Conservation (phyloP, 2,329 filamentous ascomycete genomes). For the Zymoseptoria brevis region DNA sequence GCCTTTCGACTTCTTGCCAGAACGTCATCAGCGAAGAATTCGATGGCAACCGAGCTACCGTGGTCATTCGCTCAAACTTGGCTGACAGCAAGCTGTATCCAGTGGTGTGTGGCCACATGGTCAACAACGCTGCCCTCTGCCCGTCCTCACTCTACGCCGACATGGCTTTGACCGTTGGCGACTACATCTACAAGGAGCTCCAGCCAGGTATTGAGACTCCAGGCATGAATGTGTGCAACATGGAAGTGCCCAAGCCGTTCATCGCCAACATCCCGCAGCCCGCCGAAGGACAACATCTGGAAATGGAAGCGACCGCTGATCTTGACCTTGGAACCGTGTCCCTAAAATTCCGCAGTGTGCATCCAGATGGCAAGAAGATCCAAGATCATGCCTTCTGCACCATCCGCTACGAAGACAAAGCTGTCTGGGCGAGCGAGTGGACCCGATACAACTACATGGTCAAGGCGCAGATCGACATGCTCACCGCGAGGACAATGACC, state of each 20-base stretch:
- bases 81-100: conserved; percentile 55
- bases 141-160: conserved; percentile 58
- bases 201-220: conserved; percentile 49
- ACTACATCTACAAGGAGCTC: conserved; percentile 60
- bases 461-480: conserved; percentile 51
- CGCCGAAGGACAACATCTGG: conserved; percentile 50
- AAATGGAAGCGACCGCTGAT: conserved; percentile 54
- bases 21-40: conserved; percentile 55
- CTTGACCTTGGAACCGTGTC: conserved; percentile 48
- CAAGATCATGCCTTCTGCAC: conserved; percentile 55
- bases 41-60: conserved; percentile 49
- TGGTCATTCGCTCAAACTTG: conserved; percentile 60
- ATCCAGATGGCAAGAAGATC: conserved; percentile 51
- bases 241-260: conserved; percentile 64
- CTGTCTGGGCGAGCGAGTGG: conserved; percentile 58
- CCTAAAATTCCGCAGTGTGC: conserved; percentile 50
- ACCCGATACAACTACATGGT: conserved; percentile 56
- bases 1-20: conserved; percentile 57
- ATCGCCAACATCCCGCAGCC: conserved; percentile 49
- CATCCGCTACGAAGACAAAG: conserved; percentile 53
- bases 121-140: conserved; percentile 59
- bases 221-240: conserved; percentile 56
- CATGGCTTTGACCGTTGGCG: conserved; percentile 56
- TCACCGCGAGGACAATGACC: conserved; percentile 56
- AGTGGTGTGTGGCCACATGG: conserved; percentile 57